Conservation (phyloP, 352 stramenopile genomes). For the Phytophthora pluvialis region DNA sequence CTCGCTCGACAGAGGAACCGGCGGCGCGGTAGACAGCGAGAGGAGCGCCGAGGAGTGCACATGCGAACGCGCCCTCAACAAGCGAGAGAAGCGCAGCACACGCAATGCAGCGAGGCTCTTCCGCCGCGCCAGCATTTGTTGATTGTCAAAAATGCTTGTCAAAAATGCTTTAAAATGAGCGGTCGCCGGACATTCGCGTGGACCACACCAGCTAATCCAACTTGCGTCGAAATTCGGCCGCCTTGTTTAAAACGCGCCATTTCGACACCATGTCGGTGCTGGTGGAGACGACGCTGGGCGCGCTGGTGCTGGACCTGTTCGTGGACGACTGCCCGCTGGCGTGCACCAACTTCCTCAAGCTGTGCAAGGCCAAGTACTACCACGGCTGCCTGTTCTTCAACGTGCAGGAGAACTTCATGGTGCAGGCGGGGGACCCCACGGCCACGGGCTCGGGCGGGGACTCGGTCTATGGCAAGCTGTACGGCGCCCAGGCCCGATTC, state of each 20-base stretch:
- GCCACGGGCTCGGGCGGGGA: constrained; percentile 95
- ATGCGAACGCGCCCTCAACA: not conserved
- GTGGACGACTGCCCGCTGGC: constrained; percentile 84
- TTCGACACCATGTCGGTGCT: constrained; percentile 75
- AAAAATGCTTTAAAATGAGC: too few relatives aligned
- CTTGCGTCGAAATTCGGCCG: too few relatives aligned
- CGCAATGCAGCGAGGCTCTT: constrained; percentile 3
- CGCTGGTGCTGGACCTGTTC: constrained; percentile 93
- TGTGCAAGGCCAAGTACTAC: constrained; percentile 96
- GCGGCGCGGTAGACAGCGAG: constrained; percentile 5
- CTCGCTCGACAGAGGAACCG: constrained; percentile 44
- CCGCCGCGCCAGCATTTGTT: constrained; percentile 29
- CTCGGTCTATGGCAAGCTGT: constrained; percentile 95
- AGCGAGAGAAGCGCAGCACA: constrained; percentile 11
- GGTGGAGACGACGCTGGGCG: constrained; percentile 91
- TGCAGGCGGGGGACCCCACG: constrained; percentile 90
- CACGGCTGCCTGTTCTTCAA: constrained; percentile 96
- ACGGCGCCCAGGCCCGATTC: constrained; percentile 75
- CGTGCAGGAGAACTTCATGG: constrained; percentile 96
- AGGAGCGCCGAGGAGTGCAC: constrained; percentile 7
- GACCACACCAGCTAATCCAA: constrained; percentile 4
- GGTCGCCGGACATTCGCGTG: not conserved
- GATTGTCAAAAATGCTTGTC: too few relatives aligned
- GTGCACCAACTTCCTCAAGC: constrained; percentile 94
- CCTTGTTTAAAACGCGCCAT: not conserved